Evolutionary conservation across 2,329 filamentous ascomycete genomes (phyloP), one percentile per base, ranked within the genome.

Genomic region (Diaporthe aspalathi): DNA sequence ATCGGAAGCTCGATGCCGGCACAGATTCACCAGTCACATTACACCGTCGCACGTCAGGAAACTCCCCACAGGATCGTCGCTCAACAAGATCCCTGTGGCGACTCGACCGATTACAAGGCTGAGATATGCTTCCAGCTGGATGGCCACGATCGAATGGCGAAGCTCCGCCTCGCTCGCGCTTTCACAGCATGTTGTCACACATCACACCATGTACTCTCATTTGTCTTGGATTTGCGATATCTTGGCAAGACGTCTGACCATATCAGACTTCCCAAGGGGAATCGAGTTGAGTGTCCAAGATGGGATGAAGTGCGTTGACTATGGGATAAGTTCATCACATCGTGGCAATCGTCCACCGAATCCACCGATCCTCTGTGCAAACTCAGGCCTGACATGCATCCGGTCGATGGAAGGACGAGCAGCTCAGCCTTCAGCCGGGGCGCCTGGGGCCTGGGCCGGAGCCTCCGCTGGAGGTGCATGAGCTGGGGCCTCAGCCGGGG

Each of bases 351-450:
- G 9, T 50, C 17, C 45, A 16, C 16, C 11, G 3, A 20, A 5
- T n/a, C 45, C n/a, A 38, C 27, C 29, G n/a, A 17, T n/a, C 45
- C n/a, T 16, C 24, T 29, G 29, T 14, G 14, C 32, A 8, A 65
- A 22, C n/a, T 11, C 27, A 5, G 45, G n/a, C 29, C 24, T 38
- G n/a, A 24, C 20, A 29, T 35, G 27, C n/a, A 14, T 27, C 43
- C 45, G 45, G 14, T 20, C 27, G 20, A 65, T 38, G 43, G 14
- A 50, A n/a, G 29, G 14, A 38, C 20, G 8, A 35, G 56, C 67
- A 40, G 11, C 29, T 68, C 20, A 52, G 54, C 49, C 63, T 16
- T 67, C 63, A 27, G 63, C 63, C 17, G 62, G 65, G 27, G 65
- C 65, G 12, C 49, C 45, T 2, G 47, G 47, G 5, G 45, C 62